Evolutionary conservation across 1,139 yeast species (phyloP), one percentile per base, ranked within the genome.

Genomic region (Taphrina communis): DNA sequence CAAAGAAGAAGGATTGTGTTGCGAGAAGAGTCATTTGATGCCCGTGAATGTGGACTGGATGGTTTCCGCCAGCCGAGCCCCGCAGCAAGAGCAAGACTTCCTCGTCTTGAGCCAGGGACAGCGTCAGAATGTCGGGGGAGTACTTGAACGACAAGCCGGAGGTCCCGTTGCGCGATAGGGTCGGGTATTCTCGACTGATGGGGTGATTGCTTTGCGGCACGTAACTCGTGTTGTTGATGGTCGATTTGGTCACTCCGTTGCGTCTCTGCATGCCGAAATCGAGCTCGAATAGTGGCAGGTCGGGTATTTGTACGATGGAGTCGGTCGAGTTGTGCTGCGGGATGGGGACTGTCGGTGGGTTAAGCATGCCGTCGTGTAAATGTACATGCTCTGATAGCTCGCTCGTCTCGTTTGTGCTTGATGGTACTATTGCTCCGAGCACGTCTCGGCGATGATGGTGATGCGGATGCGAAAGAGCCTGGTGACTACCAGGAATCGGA

Each of bases 41-140:
- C 39, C 81, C 80, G 17, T 79, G 82, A 38, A 87, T 80, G 78
- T 87, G 91, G 85, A 87, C 87, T 19, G 91, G 90, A 80, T 87
- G 91, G 74, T 82, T 85, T 74, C 90, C 89, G 2, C 88, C 84
- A 76, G 86, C 90, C 73, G 78, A 77, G 76, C 87, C 87, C 78
- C 87, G 86, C 48, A 87, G 75, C n/a, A 86, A 84, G 72, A 87
- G 82, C 71, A 87, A 89, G 19, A 87, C 80, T 78, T 62, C 71
- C 85, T 78, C 72, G 88, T 93, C 76, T 70, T 83, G 81, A 6
- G 73, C 69, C n/a, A 74, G 70, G 35, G 75, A 73, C 6, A 73
- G 71, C 0, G 72, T 61, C n/a, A 65, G 67, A 9, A 71, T 69
- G 39, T 71, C 73, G 6, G 69, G 53, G 14, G 70, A 71, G 60